A percentile compares a stretch with the other conserved stretches of the same genome.
phyloP scores from a whole-genome alignment of 306 rosid genomes.

The Begonia peltatifolia region DNA sequence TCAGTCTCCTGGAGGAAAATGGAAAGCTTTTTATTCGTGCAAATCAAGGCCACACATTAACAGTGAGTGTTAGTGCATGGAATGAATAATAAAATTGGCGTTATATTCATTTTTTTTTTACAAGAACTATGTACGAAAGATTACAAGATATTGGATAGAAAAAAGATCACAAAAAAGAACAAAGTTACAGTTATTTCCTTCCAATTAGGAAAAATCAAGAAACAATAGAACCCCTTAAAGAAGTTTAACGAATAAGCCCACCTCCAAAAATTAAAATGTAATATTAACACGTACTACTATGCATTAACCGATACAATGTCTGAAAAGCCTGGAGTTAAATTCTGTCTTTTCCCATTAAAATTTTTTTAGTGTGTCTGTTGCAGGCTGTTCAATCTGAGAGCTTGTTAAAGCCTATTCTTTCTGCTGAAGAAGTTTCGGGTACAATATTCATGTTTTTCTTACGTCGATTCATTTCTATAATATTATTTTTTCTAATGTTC shows the following conservation, averaged over 20 bases:
- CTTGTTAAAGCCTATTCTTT: conserved; percentile 56
- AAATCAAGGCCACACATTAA: conserved; percentile 82
- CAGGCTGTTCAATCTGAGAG: conserved; percentile 83
- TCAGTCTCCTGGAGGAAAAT: conserved; percentile 67
- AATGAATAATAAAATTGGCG: no score
- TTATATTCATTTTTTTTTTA: no score
- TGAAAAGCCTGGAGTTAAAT: background rate
- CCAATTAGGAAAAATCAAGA: no score
- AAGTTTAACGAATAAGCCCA: no score
- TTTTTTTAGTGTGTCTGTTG: conserved; percentile 12
- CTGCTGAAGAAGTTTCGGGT: conserved; percentile 78
- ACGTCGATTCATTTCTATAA: background rate
- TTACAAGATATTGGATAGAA: no score
- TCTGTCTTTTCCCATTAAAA: background rate
- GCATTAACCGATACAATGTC: no score
- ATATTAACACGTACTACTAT: no score
- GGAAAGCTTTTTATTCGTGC: conserved; percentile 76
- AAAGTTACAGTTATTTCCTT: no score
- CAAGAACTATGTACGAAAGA: no score
- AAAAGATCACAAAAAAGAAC: no score
- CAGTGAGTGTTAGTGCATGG: conserved; percentile 15
- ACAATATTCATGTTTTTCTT: background rate
- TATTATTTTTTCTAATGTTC: conserved; percentile 1
- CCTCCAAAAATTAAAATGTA: no score
- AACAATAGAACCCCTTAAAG: no score